phyloP scores from a whole-genome alignment of 1,284 basidiomycete genomes.

The Naganishia albida region DNA sequence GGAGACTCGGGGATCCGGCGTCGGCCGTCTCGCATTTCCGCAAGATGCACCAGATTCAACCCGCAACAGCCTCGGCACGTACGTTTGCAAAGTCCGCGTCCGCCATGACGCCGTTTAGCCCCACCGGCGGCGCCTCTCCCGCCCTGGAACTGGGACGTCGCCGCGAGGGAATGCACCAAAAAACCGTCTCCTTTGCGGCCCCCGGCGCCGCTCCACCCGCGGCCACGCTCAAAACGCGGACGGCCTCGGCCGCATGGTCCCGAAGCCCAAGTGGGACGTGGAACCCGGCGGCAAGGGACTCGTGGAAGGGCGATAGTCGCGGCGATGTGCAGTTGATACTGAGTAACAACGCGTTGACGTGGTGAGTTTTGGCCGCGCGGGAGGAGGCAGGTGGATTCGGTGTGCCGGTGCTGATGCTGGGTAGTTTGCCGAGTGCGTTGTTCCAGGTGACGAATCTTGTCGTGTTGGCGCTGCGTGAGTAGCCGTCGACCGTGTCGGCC shows the following conservation, averaged over 20 bases:
- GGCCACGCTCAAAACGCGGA: not conserved
- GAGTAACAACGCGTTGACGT: constrained; percentile 42
- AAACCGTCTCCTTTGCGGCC: constrained; percentile 18
- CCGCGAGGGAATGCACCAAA: not conserved
- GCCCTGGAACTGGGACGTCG: not conserved
- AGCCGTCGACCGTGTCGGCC: not conserved
- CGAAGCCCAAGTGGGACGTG: constrained; percentile 41
- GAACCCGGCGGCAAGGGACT: constrained; percentile 37
- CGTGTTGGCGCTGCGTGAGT: constrained; percentile 45
- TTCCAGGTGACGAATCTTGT: constrained; percentile 51
- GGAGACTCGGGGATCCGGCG: not conserved
- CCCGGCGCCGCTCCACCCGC: not conserved
- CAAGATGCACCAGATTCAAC: constrained; percentile 2
- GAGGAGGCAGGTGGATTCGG: not conserved
- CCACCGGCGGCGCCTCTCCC: not conserved
- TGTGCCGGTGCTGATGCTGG: not conserved
- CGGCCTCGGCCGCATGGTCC: constrained; percentile 10
- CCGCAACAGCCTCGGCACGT: not conserved
- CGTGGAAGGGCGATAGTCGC: constrained; percentile 28
- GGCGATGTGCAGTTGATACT: constrained; percentile 37
- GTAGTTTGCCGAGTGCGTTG: constrained; percentile 49
- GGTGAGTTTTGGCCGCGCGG: constrained; percentile 35
- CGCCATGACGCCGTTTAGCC: constrained; percentile 2
- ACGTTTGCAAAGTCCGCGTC: constrained; percentile 8
- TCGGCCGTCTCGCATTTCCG: constrained; percentile 4